Base-by-base conservation (phyloP, 805 yeast genomes). In the Nakazawaea holstii region DNA sequence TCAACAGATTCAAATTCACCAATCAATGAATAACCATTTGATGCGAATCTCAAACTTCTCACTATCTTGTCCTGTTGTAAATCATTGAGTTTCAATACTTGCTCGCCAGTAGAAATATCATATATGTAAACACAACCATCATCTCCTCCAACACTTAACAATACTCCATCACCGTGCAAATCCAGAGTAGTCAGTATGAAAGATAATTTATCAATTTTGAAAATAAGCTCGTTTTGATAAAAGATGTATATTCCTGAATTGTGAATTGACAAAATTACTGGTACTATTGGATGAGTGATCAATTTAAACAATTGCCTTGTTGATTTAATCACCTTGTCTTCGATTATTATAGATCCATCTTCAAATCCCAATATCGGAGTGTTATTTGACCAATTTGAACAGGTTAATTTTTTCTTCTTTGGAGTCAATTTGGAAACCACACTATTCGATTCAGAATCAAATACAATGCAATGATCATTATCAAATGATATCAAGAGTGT, bases 21-120 rank as follows among this genome's bases (percentile, higher is more conserved):
- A 39, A 74, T 58, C 15, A 84, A 57, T 76, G 84, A 80, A 59
- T 79, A 82, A 1, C 92, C 92, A 57, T 84, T 84, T 28, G 69
- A 65, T 2, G 83, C 84, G 62, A 81, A 82, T 37, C 59, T 56
- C 10, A 82, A 48, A n/a, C 64, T 59, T 6, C 60, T 52, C 8
- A 76, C 64, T 3, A 3, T 20, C 1, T 45, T 33, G 1, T 53
- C 49, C 32, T 54, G 52, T n/a, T 55, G 58, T 3, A 50, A 35
- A 11, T 29, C 53, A 1, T 51, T 50, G 24, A 75, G 53, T 4
- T 64, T 60, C 3, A 77, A 58, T 8, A 66, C 73, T 15, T 60
- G 46, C 9, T 55, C 55, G 2, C 74, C 69, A 28, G 64, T 61
- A 2, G 74, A 59, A 24, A 77, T 52, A 48, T 71, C 73, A 52